Conservation (phyloP, 2,329 filamentous ascomycete genomes). For the Magnaporthiopsis poae region DNA sequence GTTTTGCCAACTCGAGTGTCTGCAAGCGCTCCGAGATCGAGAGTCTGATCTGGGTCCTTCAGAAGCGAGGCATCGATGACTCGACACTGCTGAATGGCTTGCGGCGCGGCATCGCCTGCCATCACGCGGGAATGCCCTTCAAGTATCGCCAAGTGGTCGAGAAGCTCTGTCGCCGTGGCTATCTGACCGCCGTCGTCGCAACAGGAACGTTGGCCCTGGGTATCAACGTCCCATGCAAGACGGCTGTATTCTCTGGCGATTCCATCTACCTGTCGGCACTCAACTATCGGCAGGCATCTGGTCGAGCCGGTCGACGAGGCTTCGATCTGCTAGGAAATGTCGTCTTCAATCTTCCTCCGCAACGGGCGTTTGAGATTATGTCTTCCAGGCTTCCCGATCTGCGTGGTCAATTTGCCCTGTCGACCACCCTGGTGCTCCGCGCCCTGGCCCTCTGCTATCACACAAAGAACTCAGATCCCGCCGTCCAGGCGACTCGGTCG, state of each 20-base stretch:
- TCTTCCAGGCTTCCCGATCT: slow-evolving; percentile 65
- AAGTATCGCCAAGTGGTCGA: slow-evolving; percentile 67
- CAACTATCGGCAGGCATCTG: slow-evolving; percentile 67
- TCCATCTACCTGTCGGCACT: slow-evolving; percentile 63
- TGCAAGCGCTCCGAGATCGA: slow-evolving; percentile 49
- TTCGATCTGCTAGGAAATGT: slow-evolving; percentile 76
- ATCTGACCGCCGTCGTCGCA: slow-evolving; percentile 59
- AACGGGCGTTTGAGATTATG: slow-evolving; percentile 58
- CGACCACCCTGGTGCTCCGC: slow-evolving; percentile 60
- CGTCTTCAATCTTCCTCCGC: slow-evolving; percentile 58
- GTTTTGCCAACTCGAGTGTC: slow-evolving; percentile 55
- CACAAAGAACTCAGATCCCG: slow-evolving; percentile 53
- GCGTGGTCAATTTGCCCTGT: slow-evolving; percentile 69
- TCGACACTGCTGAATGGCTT: slow-evolving; percentile 51
- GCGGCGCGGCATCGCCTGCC: slow-evolving; percentile 60
- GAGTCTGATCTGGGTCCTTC: slow-evolving; percentile 40
- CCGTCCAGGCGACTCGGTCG: slow-evolving; percentile 52
- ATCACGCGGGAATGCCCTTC: slow-evolving; percentile 72
- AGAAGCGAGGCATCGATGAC: slow-evolving; percentile 34
- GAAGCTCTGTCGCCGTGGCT: slow-evolving; percentile 64
- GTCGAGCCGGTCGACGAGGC: slow-evolving; percentile 68
- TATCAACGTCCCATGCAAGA: slow-evolving; percentile 79
- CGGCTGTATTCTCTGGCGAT: slow-evolving; percentile 66
- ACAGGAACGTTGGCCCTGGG: slow-evolving; percentile 68
- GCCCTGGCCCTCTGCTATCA: slow-evolving; percentile 57